A percentile compares a stretch with the other conserved stretches of the same genome.
phyloP scores from a whole-genome alignment of 2,329 filamentous ascomycete species.

The Sclerotinia minor region DNA sequence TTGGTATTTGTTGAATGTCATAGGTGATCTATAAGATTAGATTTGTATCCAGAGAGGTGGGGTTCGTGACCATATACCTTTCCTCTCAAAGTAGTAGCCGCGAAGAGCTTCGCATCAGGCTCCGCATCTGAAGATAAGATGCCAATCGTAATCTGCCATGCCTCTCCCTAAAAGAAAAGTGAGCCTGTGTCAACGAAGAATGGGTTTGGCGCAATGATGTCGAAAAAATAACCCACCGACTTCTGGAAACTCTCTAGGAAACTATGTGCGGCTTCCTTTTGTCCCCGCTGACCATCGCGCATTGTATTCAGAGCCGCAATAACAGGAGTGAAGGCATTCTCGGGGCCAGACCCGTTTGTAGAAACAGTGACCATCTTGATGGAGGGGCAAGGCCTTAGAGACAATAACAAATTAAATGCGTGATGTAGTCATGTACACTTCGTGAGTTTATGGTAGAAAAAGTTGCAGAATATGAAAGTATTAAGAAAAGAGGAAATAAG shows the following conservation, averaged over 20 bases:
- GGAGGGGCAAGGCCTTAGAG: slow-evolving; percentile 37
- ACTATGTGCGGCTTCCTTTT: slow-evolving; percentile 87
- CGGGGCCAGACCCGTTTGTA: slow-evolving; percentile 59
- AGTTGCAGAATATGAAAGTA: neutral
- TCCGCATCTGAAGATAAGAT: slow-evolving; percentile 82
- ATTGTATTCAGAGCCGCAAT: slow-evolving; percentile 88
- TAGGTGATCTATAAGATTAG: slow-evolving; percentile 76
- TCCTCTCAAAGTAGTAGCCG: slow-evolving; percentile 94
- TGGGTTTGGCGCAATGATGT: slow-evolving; percentile 25
- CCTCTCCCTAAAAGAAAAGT: slow-evolving; percentile 64
- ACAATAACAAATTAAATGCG: slow-evolving; percentile 24
- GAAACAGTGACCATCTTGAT: slow-evolving; percentile 39
- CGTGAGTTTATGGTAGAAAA: slow-evolving; percentile 1
- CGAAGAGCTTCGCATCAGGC: slow-evolving; percentile 87
- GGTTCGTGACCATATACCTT: slow-evolving; percentile 64
- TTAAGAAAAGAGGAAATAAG: neutral
- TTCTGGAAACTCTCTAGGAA: slow-evolving; percentile 96
- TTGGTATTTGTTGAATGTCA: slow-evolving; percentile 85
- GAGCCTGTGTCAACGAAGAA: slow-evolving; percentile 29
- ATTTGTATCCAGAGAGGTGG: slow-evolving; percentile 12
- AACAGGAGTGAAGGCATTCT: slow-evolving; percentile 79
- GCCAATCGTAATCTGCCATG: slow-evolving; percentile 84
- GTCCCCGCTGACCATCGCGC: slow-evolving; percentile 77
- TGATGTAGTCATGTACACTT: slow-evolving; percentile 26
- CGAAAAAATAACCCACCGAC: slow-evolving; percentile 66